phyloP scores from a whole-genome alignment of 2,329 filamentous ascomycete species.

The Aspergillus eucalypticola region DNA sequence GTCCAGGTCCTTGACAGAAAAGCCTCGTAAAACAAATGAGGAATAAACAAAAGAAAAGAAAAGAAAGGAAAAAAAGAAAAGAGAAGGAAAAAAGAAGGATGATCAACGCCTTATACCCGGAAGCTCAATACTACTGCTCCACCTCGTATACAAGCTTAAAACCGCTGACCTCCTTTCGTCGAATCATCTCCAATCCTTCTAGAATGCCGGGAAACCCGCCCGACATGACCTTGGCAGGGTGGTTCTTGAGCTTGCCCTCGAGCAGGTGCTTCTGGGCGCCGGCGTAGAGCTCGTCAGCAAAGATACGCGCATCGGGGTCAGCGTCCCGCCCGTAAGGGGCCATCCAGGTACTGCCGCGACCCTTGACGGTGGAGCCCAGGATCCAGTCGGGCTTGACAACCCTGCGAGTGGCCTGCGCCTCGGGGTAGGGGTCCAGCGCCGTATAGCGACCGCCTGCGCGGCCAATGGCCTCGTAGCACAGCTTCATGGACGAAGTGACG shows the following conservation, averaged over 20 bases:
- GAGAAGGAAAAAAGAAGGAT: too few species aligned
- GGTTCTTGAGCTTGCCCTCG: background rate
- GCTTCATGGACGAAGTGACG: slow-evolving; percentile 30
- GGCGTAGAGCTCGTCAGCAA: background rate
- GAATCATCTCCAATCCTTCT: background rate
- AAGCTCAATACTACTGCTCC: too few species aligned
- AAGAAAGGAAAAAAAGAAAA: too few species aligned
- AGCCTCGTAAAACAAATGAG: too few species aligned
- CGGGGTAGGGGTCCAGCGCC: slow-evolving; percentile 19
- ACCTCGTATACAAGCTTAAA: background rate
- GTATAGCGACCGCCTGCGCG: slow-evolving; percentile 28
- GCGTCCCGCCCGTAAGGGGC: background rate
- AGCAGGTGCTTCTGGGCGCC: background rate
- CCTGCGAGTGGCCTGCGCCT: background rate
- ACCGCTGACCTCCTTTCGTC: background rate
- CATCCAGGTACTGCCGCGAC: background rate
- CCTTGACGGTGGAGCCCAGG: background rate
- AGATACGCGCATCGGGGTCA: background rate
- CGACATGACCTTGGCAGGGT: background rate
- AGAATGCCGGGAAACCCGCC: background rate
- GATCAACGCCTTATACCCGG: too few species aligned
- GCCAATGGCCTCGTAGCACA: slow-evolving; percentile 36
- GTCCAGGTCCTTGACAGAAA: too few species aligned
- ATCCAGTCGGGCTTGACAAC: slow-evolving; percentile 11
- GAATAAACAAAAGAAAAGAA: too few species aligned